Conservation (phyloP, 306 rosid species). For the Inga leiocalycina region DNA sequence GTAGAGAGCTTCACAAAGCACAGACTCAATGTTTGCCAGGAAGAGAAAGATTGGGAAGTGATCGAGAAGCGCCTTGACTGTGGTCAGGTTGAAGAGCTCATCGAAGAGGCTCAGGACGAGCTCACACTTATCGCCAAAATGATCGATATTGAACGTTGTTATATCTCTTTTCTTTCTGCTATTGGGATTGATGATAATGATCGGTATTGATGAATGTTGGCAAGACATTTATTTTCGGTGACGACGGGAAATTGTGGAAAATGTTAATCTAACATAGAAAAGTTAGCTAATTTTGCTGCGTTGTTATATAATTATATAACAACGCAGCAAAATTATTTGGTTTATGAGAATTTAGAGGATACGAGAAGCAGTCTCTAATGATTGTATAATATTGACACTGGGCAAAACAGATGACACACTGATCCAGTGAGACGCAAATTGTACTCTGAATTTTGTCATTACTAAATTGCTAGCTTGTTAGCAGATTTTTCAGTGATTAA, state of each 20-base stretch:
- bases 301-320: no score
- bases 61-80: slow-evolving; percentile 61
- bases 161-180: not conserved
- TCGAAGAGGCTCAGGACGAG: slow-evolving; percentile 68
- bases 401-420: no score
- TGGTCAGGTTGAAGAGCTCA: slow-evolving; percentile 57
- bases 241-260: no score
- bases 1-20: slow-evolving; percentile 83
- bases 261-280: no score
- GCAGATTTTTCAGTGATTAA: no score
- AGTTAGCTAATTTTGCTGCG: not conserved
- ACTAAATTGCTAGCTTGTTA: no score
- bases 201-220: not conserved
- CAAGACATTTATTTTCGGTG: not conserved
- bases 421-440: no score
- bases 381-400: no score
- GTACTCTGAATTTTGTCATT: no score
- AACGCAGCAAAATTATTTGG: no score
- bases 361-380: no score
- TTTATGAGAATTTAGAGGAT: not conserved
- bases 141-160: slow-evolving; percentile 54
- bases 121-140: slow-evolving; percentile 73
- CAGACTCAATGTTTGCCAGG: slow-evolving; percentile 74
- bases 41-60: slow-evolving; percentile 78
- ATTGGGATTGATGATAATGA: not conserved